Conservation (phyloP, 805 yeast genomes). For the Clavispora phyllophila region DNA sequence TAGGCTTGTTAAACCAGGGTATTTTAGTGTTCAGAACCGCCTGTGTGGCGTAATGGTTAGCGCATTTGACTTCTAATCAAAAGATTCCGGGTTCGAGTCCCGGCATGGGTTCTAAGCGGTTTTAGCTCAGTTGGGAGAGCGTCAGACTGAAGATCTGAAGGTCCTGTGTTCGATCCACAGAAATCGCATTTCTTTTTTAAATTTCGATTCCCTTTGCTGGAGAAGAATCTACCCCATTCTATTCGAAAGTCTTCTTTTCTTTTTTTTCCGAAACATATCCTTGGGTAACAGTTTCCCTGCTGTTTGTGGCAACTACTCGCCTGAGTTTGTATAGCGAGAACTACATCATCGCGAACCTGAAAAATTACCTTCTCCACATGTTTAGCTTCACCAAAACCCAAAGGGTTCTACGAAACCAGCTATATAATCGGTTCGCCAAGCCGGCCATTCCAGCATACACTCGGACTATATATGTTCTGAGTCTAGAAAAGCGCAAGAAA, state of each 20-base stretch:
- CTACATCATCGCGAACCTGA: background rate
- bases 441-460: background rate
- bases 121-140: slow-evolving; percentile 22
- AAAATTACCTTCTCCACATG: background rate
- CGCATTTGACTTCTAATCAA: slow-evolving; percentile 20
- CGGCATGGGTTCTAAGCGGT: slow-evolving; percentile 19
- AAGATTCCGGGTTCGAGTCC: slow-evolving; percentile 21
- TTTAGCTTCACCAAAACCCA: background rate
- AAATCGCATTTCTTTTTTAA: slow-evolving; percentile 14
- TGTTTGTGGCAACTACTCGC: background rate
- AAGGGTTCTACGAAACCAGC: background rate
- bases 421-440: background rate
- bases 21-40: slow-evolving; percentile 3
- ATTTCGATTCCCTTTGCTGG: too few species aligned
- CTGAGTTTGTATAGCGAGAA: background rate
- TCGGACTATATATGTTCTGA: slow-evolving; percentile 11
- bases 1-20: too few species aligned
- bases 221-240: too few species aligned
- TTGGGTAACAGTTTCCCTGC: background rate
- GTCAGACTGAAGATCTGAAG: slow-evolving; percentile 23
- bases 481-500: slow-evolving; percentile 10
- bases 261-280: too few species aligned
- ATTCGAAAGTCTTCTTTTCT: background rate
- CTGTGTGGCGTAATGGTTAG: slow-evolving; percentile 21
- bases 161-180: slow-evolving; percentile 24